phyloP scores from a whole-genome alignment of 306 rosid genomes.

The Hylodesmum podocarpum region DNA sequence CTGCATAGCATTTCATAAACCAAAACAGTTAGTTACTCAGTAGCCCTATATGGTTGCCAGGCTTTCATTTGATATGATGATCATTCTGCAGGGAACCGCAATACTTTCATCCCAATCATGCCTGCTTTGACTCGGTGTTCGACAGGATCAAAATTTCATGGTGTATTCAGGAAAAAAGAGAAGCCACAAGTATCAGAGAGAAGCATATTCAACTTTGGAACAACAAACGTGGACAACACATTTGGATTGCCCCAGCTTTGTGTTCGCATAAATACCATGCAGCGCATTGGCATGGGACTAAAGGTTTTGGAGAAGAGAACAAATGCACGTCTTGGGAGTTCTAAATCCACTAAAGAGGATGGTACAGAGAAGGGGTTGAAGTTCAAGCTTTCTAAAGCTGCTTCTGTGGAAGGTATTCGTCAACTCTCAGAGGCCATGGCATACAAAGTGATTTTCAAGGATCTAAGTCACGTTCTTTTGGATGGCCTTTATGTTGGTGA shows the following conservation, averaged over 20 bases:
- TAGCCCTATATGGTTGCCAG: background rate
- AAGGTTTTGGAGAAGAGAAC: slow-evolving; percentile 58
- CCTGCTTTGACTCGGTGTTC: slow-evolving; percentile 89
- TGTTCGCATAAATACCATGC: slow-evolving; percentile 73
- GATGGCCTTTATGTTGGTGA: slow-evolving; percentile 67
- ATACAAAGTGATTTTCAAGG: slow-evolving; percentile 63
- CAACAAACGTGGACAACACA: slow-evolving; percentile 43
- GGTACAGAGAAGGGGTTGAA: slow-evolving; percentile 36
- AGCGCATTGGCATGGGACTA: slow-evolving; percentile 59
- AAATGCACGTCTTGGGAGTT: slow-evolving; percentile 44
- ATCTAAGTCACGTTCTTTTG: slow-evolving; percentile 64
- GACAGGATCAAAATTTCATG: slow-evolving; percentile 57
- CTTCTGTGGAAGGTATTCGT: slow-evolving; percentile 63
- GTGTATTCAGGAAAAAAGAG: slow-evolving; percentile 70
- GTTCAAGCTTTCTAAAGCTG: slow-evolving; percentile 60
- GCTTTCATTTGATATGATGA: slow-evolving; percentile 20
- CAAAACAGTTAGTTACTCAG: slow-evolving; percentile 6
- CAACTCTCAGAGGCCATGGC: slow-evolving; percentile 72
- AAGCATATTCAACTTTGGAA: slow-evolving; percentile 54
- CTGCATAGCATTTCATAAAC: slow-evolving; percentile 5
- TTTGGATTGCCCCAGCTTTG: slow-evolving; percentile 68
- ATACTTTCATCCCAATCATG: slow-evolving; percentile 57
- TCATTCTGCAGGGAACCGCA: slow-evolving; percentile 61
- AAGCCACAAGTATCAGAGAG: slow-evolving; percentile 48
- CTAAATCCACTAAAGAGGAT: slow-evolving; percentile 35